phyloP scores from a whole-genome alignment of 1,284 basidiomycete species.

The Crocinoboletus sp. region DNA sequence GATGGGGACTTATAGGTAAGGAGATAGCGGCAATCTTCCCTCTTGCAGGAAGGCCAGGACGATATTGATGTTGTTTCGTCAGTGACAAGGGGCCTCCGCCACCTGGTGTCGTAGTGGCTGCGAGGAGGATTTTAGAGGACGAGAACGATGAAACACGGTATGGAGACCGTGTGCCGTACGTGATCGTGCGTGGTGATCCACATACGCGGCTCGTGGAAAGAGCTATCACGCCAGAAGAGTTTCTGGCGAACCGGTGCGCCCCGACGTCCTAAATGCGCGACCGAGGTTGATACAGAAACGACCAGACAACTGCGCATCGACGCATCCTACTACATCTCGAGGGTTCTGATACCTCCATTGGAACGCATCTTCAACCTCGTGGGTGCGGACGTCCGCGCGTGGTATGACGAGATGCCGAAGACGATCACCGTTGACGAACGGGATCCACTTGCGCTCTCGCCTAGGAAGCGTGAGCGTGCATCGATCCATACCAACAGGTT shows the following conservation, averaged over 20 bases:
- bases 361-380: conserved; percentile 90
- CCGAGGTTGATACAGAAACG: background rate
- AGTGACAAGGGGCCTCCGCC: conserved; percentile 84
- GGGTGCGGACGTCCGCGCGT: conserved; percentile 83
- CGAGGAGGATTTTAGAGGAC: conserved; percentile 71
- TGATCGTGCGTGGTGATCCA: conserved; percentile 70
- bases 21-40: background rate
- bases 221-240: conserved; percentile 75
- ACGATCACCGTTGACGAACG: conserved; percentile 28
- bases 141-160: conserved; percentile 85
- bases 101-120: conserved; percentile 87
- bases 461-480: conserved; percentile 46
- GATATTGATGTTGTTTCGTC: background rate
- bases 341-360: conserved; percentile 86
- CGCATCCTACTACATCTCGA: conserved; percentile 81
- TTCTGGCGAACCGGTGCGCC: conserved; percentile 66
- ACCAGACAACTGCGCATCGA: conserved; percentile 21
- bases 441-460: conserved; percentile 34
- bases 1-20: conserved; percentile 86
- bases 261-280: background rate
- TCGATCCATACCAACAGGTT: conserved; percentile 31
- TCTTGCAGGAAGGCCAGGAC: background rate
- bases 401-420: conserved; percentile 91
- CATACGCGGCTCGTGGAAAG: conserved; percentile 75
- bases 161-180: conserved; percentile 90